Evolutionary conservation across 1,139 yeast species (phyloP), one percentile per base, ranked within the genome.

Genomic region (Saccharomycopsis hybrid): DNA sequence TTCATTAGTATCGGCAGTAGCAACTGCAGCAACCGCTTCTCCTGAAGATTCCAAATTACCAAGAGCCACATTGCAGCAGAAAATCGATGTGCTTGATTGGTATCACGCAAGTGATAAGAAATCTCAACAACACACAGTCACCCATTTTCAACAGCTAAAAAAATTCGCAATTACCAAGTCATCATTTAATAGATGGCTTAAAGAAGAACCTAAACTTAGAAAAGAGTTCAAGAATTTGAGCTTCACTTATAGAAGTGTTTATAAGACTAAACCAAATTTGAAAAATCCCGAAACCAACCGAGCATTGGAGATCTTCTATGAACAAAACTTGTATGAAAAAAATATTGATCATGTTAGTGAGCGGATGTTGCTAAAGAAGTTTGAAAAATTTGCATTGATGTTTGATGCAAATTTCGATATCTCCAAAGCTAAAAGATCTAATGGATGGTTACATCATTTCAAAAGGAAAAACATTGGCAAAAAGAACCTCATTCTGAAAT

Each of bases 401-500:
- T 44, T 56, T 29, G 41, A 45, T 35, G 49, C 48, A 5, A 29
- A 28, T 5, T 43, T 39, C 28, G 54, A 51, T 33, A 13, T 39
- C 8, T 11, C 49, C 48, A 44, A 47, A 31, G 44, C 44, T 3
- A 52, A 38, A 1, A 64, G 65, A 49, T 63, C 68, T 2, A 65
- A 65, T 52, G 72, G 72, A 0, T 68, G 71, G 71, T 49, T 66
- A 3, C 63, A 65, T 41, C 65, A 65, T 54, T 68, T 68, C 58
- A 67, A 65, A 48, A 59, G 58, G 45, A 58, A 62, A 41, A 59
- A 63, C 51, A 45, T 58, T 8, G 39, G 55, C 2, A 60, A 62
- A 45, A 55, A 58, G 43, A 59, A 60, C 3, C 49, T 61, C 18
- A 64, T 65, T 2, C 47, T 49, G 11, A 33, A 48, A 1, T 62